phyloP scores from a whole-genome alignment of 495 filamentous ascomycete species.

The Bacidia rubella region DNA sequence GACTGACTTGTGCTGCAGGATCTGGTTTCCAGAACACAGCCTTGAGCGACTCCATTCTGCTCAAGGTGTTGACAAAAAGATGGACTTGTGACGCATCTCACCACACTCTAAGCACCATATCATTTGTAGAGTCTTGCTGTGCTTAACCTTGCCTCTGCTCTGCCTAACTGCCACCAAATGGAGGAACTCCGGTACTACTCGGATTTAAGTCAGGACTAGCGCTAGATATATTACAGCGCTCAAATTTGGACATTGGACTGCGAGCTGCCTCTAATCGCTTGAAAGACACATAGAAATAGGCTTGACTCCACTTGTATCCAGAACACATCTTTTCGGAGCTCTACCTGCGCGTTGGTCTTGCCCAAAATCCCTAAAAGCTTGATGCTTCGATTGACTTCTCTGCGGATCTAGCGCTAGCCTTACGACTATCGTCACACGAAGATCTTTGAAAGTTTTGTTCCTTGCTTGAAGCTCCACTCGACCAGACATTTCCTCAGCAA shows the following conservation, averaged over 20 bases:
- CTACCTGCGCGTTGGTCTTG: neutral
- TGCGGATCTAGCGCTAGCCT: slow-evolving; percentile 7
- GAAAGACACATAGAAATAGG: neutral
- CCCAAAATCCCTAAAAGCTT: no score
- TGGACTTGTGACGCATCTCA: no score
- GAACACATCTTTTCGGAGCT: neutral
- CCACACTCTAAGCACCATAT: no score
- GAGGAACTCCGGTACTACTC: neutral
- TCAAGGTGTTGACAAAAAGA: no score
- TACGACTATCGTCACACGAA: slow-evolving; percentile 1
- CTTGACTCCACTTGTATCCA: neutral
- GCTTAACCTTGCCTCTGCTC: no score
- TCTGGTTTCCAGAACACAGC: slow-evolving; percentile 84
- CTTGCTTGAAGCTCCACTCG: neutral
- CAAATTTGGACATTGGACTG: neutral
- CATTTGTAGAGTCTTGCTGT: no score
- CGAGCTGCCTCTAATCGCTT: neutral
- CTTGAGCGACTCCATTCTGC: slow-evolving; percentile 72
- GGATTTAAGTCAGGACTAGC: neutral
- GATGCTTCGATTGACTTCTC: slow-evolving; percentile 4
- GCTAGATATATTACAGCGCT: neutral
- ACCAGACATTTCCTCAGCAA: neutral
- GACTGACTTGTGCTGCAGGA: slow-evolving; percentile 70
- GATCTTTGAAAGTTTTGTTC: neutral
- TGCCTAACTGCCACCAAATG: neutral